Conservation (phyloP, 257 asterid species). For the Misopates orontium region DNA sequence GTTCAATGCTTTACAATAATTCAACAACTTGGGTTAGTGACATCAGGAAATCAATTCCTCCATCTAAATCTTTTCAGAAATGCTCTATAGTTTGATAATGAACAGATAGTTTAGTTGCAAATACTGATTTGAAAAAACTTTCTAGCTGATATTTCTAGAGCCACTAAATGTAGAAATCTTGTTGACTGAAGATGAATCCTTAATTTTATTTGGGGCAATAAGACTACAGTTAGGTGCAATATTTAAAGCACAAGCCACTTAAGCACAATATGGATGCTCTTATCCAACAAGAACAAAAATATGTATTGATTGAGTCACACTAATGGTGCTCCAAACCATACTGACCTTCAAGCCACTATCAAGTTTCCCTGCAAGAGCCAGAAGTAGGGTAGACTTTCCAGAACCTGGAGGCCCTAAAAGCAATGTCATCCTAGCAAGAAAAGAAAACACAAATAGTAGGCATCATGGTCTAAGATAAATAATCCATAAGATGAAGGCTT, state of each 20-base stretch:
- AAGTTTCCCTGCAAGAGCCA: conserved; percentile 84
- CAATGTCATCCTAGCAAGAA: conserved; percentile 70
- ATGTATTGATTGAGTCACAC: neutral
- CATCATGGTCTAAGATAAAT: neutral
- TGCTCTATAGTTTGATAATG: neutral
- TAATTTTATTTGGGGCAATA: neutral
- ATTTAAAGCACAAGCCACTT: neutral
- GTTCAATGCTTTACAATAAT: too few species aligned
- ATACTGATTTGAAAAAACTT: neutral
- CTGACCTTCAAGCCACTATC: conserved; percentile 66
- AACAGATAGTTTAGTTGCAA: neutral
- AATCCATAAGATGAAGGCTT: too few species aligned
- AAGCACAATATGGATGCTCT: conserved; percentile 3
- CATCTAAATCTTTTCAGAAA: too few species aligned
- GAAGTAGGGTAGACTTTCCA: conserved; percentile 80
- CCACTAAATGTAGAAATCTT: neutral
- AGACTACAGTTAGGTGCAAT: neutral
- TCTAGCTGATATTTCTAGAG: neutral
- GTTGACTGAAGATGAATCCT: neutral
- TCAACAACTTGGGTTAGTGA: too few species aligned
- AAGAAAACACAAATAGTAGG: neutral
- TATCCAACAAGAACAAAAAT: conserved; percentile 13
- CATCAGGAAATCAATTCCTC: neutral
- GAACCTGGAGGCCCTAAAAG: conserved; percentile 97
- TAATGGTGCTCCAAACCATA: conserved; percentile 9